Evolutionary conservation across 768 basidiomycete species (phyloP).

Genomic region (Harrya chromipes): DNA sequence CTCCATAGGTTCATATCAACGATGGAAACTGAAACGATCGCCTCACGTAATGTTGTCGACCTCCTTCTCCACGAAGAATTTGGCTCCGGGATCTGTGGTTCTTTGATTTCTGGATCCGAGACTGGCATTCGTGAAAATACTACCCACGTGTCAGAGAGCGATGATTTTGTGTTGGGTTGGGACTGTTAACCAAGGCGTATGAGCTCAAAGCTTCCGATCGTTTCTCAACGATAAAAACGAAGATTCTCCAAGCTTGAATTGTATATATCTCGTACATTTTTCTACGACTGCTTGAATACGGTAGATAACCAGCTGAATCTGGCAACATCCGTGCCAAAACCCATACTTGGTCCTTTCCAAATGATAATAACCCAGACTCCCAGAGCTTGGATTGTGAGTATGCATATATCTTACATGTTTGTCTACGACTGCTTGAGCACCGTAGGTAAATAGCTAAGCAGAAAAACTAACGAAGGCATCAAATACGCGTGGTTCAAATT

Average conservation of each 20-base stretch:
- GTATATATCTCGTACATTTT: not conserved
- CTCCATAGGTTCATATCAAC: slow-evolving; percentile 70
- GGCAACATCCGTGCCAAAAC: too few relatives aligned
- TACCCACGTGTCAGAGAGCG: slow-evolving; percentile 15
- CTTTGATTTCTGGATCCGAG: slow-evolving; percentile 31
- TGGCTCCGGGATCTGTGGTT: slow-evolving; percentile 64
- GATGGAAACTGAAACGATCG: slow-evolving; percentile 91
- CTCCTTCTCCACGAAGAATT: slow-evolving; percentile 73
- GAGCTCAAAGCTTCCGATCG: not conserved
- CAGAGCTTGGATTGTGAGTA: not conserved
- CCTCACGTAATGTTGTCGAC: slow-evolving; percentile 81
- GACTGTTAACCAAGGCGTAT: slow-evolving; percentile 50
- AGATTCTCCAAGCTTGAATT: not conserved
- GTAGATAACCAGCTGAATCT: not conserved
- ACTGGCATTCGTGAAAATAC: slow-evolving; percentile 8
- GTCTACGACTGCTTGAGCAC: not conserved
- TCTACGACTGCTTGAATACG: not conserved
- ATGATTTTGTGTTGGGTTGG: slow-evolving; percentile 66
- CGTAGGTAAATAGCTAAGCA: not conserved
- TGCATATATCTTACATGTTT: not conserved
- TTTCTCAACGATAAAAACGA: not conserved
- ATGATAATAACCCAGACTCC: not conserved
- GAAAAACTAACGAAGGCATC: not conserved
- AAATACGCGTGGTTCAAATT: not conserved
- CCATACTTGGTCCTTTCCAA: not conserved